Evolutionary conservation across 768 basidiomycete genomes (phyloP).

Genomic region (Scleroderma citrinum): DNA sequence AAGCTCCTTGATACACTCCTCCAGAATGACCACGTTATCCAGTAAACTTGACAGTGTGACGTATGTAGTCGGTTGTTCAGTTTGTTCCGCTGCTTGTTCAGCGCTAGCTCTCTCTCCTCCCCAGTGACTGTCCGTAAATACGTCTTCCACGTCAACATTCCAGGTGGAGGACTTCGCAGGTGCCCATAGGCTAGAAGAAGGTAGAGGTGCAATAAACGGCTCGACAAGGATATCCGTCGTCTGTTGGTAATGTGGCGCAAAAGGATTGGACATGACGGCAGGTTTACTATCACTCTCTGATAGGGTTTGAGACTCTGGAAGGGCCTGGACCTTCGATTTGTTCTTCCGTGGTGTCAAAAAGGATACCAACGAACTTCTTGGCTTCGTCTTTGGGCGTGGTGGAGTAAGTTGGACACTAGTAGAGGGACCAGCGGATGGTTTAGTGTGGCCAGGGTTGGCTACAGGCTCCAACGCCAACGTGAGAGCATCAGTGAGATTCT

Average conservation of each 20-base stretch:
- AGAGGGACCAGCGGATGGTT: constrained; percentile 20
- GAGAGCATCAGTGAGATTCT: constrained; percentile 88
- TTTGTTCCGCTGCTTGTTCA: constrained; percentile 15
- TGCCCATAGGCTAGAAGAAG: constrained; percentile 60
- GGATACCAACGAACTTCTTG: constrained; percentile 60
- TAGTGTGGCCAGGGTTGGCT: constrained; percentile 33
- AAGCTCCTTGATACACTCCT: constrained; percentile 93
- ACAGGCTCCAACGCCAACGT: constrained; percentile 63
- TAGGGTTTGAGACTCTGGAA: constrained; percentile 42
- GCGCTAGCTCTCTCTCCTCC: constrained; percentile 25
- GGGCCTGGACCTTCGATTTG: constrained; percentile 32
- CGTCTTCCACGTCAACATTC: constrained; percentile 70
- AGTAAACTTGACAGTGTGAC: constrained; percentile 79
- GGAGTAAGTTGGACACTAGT: constrained; percentile 25
- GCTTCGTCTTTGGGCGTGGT: constrained; percentile 41
- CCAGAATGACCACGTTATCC: constrained; percentile 92
- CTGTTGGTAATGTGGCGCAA: constrained; percentile 77
- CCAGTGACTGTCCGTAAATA: constrained; percentile 43
- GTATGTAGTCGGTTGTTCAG: constrained; percentile 27
- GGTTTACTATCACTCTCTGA: constrained; percentile 36
- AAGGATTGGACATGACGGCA: constrained; percentile 60
- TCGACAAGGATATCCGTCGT: constrained; percentile 69
- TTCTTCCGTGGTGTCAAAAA: constrained; percentile 76
- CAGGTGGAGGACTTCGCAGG: constrained; percentile 47
- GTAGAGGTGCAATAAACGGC: constrained; percentile 57